phyloP scores from a whole-genome alignment of 2,329 filamentous ascomycete genomes.

The Hortaea sp. region DNA sequence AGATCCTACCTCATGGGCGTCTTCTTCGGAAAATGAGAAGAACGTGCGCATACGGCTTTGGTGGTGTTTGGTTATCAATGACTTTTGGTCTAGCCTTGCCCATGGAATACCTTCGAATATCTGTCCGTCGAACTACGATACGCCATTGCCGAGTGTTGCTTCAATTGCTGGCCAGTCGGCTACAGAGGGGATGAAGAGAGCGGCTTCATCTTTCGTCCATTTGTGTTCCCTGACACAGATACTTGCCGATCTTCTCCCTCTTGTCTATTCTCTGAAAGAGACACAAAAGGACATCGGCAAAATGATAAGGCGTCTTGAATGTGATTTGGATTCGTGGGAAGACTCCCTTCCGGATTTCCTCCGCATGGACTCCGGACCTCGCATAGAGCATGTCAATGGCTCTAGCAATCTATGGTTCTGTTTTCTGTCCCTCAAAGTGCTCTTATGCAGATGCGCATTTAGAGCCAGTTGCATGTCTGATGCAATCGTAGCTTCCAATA shows the following conservation, averaged over 20 bases:
- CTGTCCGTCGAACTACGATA: constrained; percentile 44
- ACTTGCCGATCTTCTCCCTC: constrained; percentile 29
- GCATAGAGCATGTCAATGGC: constrained; percentile 4
- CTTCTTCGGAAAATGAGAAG: constrained; percentile 40
- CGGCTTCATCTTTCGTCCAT: constrained; percentile 43
- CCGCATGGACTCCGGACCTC: background rate
- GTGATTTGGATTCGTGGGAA: constrained; percentile 26
- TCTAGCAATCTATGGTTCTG: constrained; percentile 31
- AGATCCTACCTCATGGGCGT: constrained; percentile 43
- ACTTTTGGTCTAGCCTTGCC: constrained; percentile 47
- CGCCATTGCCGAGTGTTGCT: constrained; percentile 41
- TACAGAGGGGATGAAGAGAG: background rate
- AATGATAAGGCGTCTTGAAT: constrained; percentile 25
- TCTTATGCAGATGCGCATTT: constrained; percentile 18
- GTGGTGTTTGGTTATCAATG: constrained; percentile 49
- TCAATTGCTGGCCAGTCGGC: constrained; percentile 24
- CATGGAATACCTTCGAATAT: constrained; percentile 48
- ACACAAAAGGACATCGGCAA: constrained; percentile 19
- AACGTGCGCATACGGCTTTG: constrained; percentile 42
- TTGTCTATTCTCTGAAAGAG: constrained; percentile 27
- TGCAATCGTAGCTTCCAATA: background rate
- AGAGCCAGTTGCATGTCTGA: background rate
- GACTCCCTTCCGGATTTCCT: constrained; percentile 1
- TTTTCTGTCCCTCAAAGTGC: constrained; percentile 29
- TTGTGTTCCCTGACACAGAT: constrained; percentile 40